Evolutionary conservation across 352 stramenopile genomes (phyloP), one percentile per base, ranked within the genome.

Genomic region (Phytophthora sansomeana): DNA sequence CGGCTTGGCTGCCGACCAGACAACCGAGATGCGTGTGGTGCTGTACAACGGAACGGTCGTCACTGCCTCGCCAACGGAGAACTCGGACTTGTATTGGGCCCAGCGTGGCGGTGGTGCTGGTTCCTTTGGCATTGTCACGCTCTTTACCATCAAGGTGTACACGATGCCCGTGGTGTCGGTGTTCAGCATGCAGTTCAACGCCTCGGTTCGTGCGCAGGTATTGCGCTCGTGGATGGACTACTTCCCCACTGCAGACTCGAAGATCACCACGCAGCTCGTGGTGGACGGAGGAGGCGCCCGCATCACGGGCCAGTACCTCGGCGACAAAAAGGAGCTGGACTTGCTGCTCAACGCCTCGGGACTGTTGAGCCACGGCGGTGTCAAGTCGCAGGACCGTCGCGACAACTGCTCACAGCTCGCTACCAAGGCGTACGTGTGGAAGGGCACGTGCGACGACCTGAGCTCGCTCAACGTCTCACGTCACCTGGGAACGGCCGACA

Each of bases 241-340:
- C 49, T 87, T 87, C 56, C 71, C 70, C 0, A 81, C 62, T 0
- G 75, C 78, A 0, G 73, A 80, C 42, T 68, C 65, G 4, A 76
- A 72, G 55, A 48, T 87, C 36, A 87, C 78, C n/a, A 87, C 78
- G 42, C 78, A 85, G 36, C 60, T 87, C n/a, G 77, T 80, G 16
- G 65, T 87, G 24, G 70, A 81, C 26, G 56, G 47, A 3, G 24
- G 62, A 41, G 71, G 54, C 28, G 69, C 71, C 2, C 74, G 63
- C 26, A 71, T 87, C 30, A 67, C 48, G 10, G 78, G 75, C 6
- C 78, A 87, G 60, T 85, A 80, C 46, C 55, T 87, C 6, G 78
- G 75, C 24, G 33, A 63, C 11, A 68, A 80, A 39, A 48, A 21
- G 16, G 74, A 83, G n/a, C 36, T 81, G 32, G 61, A 80, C 32